Base-by-base conservation (phyloP, 805 yeast species). In the Candida easanensis region DNA sequence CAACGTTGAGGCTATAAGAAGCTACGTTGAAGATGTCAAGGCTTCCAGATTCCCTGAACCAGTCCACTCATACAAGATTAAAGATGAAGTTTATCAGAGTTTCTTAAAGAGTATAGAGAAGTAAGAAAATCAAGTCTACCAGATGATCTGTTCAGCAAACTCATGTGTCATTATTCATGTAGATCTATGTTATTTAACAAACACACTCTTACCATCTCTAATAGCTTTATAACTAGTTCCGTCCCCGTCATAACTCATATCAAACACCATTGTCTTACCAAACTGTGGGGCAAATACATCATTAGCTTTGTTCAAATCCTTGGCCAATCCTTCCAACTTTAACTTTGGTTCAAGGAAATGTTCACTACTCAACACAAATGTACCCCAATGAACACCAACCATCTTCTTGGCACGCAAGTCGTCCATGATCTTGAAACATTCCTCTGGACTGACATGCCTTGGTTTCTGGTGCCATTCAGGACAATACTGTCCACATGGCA, bases 311-410 rank as follows among this genome's bases (percentile, higher is more conserved):
- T 62, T 66, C 15, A 53, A 53, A n/a, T 52, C 61, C 41, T 54
- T 60, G 0, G 90, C 82, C 39, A 79, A 60, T 36, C 68, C 62
- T 36, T 73, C 74, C 32, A 90, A 63, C 55, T 71, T 64, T 42
- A 71, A 65, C 46, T 85, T 84, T 1, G 97, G 97, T 61, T 90
- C 98, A 28, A 87, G 60, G 51, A 84, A 88, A 43, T 87, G 84
- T 62, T 91, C 98, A 36, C 89, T 84, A 61, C 96, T 85, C 52
- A 91, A 66, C 20, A 88, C 81, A 64, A 89, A 91, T 0, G 98
- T 91, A 0, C 98, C 98, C 95, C 97, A 91, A 63, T 91, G 98
- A 25, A 91, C 88, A 1, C 98, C 98, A 39, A 84, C 76, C 64
- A 87, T 77, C 48, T 74, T 76, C 44, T 72, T 62, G 2, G 87